phyloP scores from a whole-genome alignment of 768 basidiomycete species.

The Panaeolus cyanescens region DNA sequence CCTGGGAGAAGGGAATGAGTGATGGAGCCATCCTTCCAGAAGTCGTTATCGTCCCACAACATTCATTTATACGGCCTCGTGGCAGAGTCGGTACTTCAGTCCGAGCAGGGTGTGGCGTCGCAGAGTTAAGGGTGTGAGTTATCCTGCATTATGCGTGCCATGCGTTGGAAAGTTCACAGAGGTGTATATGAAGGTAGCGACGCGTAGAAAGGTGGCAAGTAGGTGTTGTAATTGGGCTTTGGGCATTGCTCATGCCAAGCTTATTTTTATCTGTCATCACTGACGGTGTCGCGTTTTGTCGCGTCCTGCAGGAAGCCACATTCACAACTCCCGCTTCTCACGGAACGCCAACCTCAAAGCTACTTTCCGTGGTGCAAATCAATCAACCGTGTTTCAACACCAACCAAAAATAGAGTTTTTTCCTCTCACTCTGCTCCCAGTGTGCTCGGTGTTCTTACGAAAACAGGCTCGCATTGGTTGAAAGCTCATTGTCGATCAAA shows the following conservation, averaged over 20 bases:
- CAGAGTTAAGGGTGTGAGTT: neutral
- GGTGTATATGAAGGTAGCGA: neutral
- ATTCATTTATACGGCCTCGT: constrained; percentile 1
- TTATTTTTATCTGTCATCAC: neutral
- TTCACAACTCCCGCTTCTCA: neutral
- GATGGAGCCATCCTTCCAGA: neutral
- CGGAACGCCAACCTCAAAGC: neutral
- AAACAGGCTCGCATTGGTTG: neutral
- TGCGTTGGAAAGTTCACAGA: neutral
- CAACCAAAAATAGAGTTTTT: neutral
- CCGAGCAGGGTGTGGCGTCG: neutral
- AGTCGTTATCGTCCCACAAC: neutral
- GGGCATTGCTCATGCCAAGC: neutral
- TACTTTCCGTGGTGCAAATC: neutral
- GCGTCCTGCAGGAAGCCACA: neutral
- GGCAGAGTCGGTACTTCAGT: neutral
- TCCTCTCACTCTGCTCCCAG: neutral
- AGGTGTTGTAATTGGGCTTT: neutral
- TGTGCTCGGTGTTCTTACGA: neutral
- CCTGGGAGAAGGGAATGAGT: neutral
- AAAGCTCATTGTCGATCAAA: neutral
- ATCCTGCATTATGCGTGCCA: neutral
- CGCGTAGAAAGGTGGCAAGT: neutral
- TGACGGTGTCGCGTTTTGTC: neutral
- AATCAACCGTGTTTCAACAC: neutral